Conservation (phyloP, 345 rosid genomes). For the Gossypium mustelinum region DNA sequence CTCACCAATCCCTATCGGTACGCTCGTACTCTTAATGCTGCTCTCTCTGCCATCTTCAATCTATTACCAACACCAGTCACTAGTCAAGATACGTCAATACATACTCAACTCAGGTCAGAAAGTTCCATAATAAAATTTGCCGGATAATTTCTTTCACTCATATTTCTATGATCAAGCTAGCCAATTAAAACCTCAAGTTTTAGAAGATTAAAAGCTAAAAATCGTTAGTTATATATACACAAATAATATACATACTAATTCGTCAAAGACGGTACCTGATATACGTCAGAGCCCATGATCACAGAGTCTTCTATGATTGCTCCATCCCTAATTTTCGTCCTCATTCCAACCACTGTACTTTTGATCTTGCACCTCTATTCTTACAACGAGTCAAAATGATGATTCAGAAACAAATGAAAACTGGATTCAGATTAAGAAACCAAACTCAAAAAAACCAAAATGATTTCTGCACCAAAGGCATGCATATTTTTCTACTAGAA, state of each 20-base stretch:
- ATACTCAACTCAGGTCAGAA: background rate
- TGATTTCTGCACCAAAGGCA: background rate
- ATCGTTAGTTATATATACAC: background rate
- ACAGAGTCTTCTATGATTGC: constrained; percentile 65
- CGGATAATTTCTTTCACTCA: too few relatives aligned
- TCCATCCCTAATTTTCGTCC: constrained; percentile 58
- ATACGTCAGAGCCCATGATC: constrained; percentile 70
- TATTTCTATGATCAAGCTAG: too few relatives aligned
- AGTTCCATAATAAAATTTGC: too few relatives aligned
- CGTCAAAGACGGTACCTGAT: constrained; percentile 45
- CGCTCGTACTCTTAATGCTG: constrained; percentile 9
- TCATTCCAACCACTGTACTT: constrained; percentile 74
- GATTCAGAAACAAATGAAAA: constrained; percentile 5
- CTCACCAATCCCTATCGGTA: constrained; percentile 65
- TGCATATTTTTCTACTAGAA: background rate
- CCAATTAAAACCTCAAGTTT: too few relatives aligned
- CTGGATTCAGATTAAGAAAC: background rate
- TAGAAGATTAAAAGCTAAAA: too few relatives aligned
- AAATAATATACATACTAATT: background rate
- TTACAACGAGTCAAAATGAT: constrained; percentile 20
- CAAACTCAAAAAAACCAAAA: background rate
- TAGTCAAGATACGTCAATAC: background rate
- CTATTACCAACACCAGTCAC: background rate
- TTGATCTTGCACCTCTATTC: constrained; percentile 72
- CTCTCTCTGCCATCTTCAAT: background rate